phyloP scores from a whole-genome alignment of 108 stramenopile species.

The Cylindrotheca fusiformis region DNA sequence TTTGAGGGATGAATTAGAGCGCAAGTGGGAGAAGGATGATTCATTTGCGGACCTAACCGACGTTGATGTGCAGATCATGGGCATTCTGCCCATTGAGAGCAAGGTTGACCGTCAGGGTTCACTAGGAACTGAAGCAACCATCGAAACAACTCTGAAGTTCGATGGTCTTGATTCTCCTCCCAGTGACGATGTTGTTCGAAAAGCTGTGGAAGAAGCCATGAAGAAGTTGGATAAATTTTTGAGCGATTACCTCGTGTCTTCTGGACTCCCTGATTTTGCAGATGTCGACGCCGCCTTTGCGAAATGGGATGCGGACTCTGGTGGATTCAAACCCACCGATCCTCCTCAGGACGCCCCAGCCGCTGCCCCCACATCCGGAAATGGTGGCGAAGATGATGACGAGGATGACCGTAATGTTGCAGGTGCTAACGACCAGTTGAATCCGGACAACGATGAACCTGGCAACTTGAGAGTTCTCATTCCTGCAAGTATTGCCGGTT shows the following conservation, averaged over 20 bases:
- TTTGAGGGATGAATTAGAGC: neutral
- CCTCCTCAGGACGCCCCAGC: neutral
- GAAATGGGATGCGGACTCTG: neutral
- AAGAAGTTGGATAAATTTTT: neutral
- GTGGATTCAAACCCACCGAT: neutral
- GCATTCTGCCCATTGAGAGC: neutral
- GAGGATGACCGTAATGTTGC: neutral
- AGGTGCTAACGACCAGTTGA: neutral
- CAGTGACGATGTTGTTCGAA: neutral
- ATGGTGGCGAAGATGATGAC: neutral
- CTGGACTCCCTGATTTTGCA: neutral
- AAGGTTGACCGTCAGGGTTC: neutral
- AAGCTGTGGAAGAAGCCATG: neutral
- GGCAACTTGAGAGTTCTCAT: neutral
- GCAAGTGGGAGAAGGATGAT: neutral
- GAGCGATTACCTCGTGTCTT: neutral
- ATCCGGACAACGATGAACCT: neutral
- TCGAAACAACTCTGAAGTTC: neutral
- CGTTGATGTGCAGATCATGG: neutral
- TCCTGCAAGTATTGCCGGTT: neutral
- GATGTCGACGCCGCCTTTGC: neutral
- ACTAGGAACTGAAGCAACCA: neutral
- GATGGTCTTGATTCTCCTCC: neutral
- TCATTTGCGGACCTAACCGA: neutral
- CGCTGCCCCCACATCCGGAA: too few relatives aligned